phyloP scores from a whole-genome alignment of 192 early-diverging fungal genomes.

The Irineochytrium annulatum region DNA sequence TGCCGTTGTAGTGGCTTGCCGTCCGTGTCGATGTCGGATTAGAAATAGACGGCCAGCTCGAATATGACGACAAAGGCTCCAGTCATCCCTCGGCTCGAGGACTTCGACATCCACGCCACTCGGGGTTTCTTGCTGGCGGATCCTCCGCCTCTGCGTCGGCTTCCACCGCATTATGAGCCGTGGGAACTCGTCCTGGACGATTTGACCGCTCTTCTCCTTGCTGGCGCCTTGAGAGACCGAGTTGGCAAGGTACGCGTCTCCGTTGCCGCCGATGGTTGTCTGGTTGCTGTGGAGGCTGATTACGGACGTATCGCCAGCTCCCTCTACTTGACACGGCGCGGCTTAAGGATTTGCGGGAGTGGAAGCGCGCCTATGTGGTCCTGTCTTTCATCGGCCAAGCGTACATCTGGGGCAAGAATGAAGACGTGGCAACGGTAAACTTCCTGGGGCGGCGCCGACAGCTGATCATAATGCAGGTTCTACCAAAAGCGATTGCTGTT shows the following conservation, averaged over 20 bases:
- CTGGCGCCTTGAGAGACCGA: conserved; percentile 22
- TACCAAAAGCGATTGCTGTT: conserved; percentile 74
- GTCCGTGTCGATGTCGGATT: too few species aligned
- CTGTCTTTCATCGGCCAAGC: conserved; percentile 86
- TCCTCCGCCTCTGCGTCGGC: conserved; percentile 64
- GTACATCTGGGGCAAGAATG: conserved; percentile 87
- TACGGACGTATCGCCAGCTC: conserved; percentile 45
- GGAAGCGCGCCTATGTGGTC: conserved; percentile 80
- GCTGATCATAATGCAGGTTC: conserved; percentile 30
- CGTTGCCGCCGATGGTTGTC: neutral
- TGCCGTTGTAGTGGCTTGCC: too few species aligned
- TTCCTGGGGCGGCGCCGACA: neutral
- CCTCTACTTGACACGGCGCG: conserved; percentile 64
- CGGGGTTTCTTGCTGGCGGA: conserved; percentile 83
- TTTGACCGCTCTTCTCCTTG: conserved; percentile 67
- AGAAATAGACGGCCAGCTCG: too few species aligned
- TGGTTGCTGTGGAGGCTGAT: neutral
- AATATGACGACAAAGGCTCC: too few species aligned
- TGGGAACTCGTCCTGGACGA: conserved; percentile 83
- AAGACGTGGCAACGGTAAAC: conserved; percentile 59
- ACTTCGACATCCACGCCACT: conserved; percentile 65
- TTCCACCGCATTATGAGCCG: conserved; percentile 75
- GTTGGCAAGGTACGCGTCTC: conserved; percentile 21
- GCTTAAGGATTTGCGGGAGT: conserved; percentile 64
- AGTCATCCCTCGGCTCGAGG: conserved; percentile 23